phyloP scores from a whole-genome alignment of 1,139 yeast species.

The Geotrichum candidum region DNA sequence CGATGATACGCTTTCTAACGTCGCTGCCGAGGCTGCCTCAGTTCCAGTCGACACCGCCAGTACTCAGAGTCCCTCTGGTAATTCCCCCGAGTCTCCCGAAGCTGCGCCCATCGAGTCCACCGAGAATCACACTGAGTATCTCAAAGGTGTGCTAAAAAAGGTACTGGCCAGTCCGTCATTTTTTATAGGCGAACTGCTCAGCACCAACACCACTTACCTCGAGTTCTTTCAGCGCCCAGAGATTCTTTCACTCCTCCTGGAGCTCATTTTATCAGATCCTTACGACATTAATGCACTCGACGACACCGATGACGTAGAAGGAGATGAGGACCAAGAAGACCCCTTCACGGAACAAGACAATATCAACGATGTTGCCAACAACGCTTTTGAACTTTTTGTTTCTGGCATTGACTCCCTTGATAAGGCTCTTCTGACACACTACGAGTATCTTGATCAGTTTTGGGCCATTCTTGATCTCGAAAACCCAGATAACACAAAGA shows the following conservation, averaged over 20 bases:
- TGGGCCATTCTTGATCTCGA: conserved; percentile 73
- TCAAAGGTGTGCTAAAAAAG: conserved; percentile 29
- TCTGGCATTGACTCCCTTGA: conserved; percentile 95
- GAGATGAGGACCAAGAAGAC: conserved; percentile 20
- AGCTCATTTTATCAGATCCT: conserved; percentile 5
- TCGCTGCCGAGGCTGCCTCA: not conserved
- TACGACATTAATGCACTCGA: conserved; percentile 22
- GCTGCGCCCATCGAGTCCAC: not conserved
- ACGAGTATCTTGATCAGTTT: conserved; percentile 55
- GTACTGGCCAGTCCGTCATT: conserved; percentile 1
- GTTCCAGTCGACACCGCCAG: not conserved
- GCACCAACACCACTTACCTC: conserved; percentile 4
- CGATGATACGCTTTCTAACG: not conserved
- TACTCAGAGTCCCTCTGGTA: not conserved
- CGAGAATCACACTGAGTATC: not conserved
- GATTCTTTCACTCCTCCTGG: not conserved
- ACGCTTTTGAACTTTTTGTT: conserved; percentile 84
- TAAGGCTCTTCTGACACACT: conserved; percentile 79
- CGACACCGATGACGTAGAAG: conserved; percentile 2
- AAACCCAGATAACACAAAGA: conserved; percentile 65
- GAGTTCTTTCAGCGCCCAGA: not conserved
- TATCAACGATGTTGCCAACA: conserved; percentile 64
- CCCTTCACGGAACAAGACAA: conserved; percentile 28
- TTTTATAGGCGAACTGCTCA: conserved; percentile 6
- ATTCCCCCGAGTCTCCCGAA: not conserved